A percentile compares a stretch with the other conserved stretches of the same genome.
Evolutionary conservation across 2,329 filamentous ascomycete genomes (phyloP).

Genomic region (Helicocarpus griseus): DNA sequence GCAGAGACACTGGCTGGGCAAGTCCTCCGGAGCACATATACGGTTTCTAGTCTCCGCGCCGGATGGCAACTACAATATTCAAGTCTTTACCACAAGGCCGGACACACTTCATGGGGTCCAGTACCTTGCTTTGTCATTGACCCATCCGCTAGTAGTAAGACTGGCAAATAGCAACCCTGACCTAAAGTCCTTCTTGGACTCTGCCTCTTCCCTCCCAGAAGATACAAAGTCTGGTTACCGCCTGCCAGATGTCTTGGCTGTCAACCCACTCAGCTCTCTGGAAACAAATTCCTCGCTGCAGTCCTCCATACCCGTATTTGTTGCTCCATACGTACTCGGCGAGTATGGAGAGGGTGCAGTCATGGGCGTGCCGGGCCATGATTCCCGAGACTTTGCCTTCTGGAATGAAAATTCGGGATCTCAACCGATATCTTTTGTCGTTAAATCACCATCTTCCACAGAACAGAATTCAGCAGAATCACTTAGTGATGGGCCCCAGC

Average conservation of each 20-base stretch:
- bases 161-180: conserved; percentile 51
- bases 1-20: conserved; percentile 83
- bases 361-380: conserved; percentile 86
- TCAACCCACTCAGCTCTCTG: conserved; percentile 54
- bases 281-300: conserved; percentile 38
- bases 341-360: conserved; percentile 82
- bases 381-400: conserved; percentile 67
- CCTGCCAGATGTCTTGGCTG: conserved; percentile 51
- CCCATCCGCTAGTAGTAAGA: conserved; percentile 57
- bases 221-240: conserved; percentile 57
- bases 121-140: conserved; percentile 68
- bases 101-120: conserved; percentile 84
- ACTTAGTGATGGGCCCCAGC: conserved; percentile 24
- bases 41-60: conserved; percentile 53
- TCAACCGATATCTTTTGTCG: conserved; percentile 53
- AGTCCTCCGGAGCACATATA: conserved; percentile 62
- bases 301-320: conserved; percentile 59
- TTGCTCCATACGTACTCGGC: conserved; percentile 74
- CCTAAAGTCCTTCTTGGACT: conserved; percentile 58
- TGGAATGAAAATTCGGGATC: conserved; percentile 61
- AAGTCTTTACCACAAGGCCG: conserved; percentile 74
- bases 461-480: conserved; percentile 36
- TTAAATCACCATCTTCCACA: conserved; percentile 36
- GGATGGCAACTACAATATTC: conserved; percentile 38
- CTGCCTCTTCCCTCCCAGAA: conserved; percentile 42